Conservation (phyloP, 75 land plant genomes). For the Sequoia sempervirens region DNA sequence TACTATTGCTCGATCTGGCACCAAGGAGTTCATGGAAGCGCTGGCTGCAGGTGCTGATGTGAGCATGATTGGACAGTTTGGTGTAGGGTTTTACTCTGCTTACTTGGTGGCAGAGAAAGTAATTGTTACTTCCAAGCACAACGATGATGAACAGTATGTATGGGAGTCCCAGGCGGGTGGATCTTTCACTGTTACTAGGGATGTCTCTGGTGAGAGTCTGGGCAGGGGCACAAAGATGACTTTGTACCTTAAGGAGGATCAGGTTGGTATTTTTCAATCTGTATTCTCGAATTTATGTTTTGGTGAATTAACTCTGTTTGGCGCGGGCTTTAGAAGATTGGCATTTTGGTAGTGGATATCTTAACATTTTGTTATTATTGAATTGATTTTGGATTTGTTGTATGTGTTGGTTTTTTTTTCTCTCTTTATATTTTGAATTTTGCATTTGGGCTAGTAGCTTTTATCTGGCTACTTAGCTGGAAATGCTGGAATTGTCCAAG, state of each 20-base stretch:
- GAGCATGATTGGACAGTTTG: constrained; percentile 54
- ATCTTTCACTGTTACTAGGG: constrained; percentile 53
- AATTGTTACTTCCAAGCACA: constrained; percentile 29
- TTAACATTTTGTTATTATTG: too few species aligned
- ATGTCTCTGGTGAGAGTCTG: constrained; percentile 44
- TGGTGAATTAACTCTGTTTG: too few species aligned
- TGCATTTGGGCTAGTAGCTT: too few species aligned
- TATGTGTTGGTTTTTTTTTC: too few species aligned
- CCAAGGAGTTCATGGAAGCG: constrained; percentile 39
- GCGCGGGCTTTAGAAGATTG: too few species aligned
- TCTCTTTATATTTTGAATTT: too few species aligned
- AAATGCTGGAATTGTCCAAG: too few species aligned
- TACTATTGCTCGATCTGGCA: constrained; percentile 28
- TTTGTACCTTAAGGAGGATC: constrained; percentile 40
- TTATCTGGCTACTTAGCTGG: too few species aligned
- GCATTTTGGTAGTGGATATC: too few species aligned
- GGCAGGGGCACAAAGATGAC: constrained; percentile 62
- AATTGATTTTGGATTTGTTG: too few species aligned
- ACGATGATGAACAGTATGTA: constrained; percentile 56
- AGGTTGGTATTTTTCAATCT: constrained; percentile 17
- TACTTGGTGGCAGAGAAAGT: constrained; percentile 39
- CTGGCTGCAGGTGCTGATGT: constrained; percentile 33
- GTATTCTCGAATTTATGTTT: too few species aligned
- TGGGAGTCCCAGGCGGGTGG: constrained; percentile 66
- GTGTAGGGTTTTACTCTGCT: constrained; percentile 56